Evolutionary conservation across 2,329 filamentous ascomycete species (phyloP).

Genomic region (Arthrinium puccinioides): DNA sequence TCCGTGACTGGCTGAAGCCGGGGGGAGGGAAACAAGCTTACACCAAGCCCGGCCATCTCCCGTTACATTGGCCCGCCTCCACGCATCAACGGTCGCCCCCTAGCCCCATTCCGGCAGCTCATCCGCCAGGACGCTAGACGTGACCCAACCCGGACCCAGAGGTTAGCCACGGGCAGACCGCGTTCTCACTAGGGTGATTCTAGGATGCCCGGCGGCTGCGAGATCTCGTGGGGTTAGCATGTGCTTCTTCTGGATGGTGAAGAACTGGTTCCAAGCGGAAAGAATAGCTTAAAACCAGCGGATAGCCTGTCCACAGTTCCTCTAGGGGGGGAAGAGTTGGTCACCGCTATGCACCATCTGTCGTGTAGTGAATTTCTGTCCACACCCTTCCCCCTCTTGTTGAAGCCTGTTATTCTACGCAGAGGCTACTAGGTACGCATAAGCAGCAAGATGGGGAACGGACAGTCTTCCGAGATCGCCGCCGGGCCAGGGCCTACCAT

Average conservation of each 20-base stretch:
- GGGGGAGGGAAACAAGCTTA: no score
- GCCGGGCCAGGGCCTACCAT: slow-evolving; percentile 13
- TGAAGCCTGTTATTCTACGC: not conserved
- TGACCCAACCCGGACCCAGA: not conserved
- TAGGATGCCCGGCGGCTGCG: not conserved
- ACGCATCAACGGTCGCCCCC: no score
- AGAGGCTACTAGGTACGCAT: no score
- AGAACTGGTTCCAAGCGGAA: not conserved
- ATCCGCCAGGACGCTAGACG: no score
- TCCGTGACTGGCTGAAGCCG: no score
- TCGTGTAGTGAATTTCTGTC: no score
- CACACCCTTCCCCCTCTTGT: not conserved
- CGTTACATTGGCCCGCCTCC: not conserved
- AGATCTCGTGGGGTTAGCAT: not conserved
- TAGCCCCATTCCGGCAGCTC: not conserved
- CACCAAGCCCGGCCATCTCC: no score
- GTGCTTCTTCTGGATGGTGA: not conserved
- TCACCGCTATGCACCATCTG: not conserved
- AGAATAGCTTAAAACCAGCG: not conserved
- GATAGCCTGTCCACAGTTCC: not conserved
- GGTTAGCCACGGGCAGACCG: not conserved
- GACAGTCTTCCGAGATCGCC: slow-evolving; percentile 3
- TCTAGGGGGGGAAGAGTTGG: no score
- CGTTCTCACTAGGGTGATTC: not conserved
- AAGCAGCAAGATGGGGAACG: slow-evolving; percentile 3